These are phyloP conservation scores for Penicillium glabrum DNA, from an alignment of 2,329 filamentous ascomycete genomes.

Conservation along the genomic window DNA sequence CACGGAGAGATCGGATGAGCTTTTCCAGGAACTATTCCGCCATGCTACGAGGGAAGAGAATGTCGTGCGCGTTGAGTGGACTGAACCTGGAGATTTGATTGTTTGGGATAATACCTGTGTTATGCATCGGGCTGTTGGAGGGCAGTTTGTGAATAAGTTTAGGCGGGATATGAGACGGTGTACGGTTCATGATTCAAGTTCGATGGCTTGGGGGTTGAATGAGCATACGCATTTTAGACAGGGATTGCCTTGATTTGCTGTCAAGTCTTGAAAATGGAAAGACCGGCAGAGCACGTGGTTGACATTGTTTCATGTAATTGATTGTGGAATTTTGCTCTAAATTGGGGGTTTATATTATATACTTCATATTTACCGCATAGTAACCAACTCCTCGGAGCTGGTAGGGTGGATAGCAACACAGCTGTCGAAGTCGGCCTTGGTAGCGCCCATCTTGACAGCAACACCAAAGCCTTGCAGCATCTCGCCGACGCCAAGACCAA, in stretches of 20 bases:
- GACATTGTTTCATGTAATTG: neutral
- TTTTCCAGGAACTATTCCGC: constrained; percentile 38
- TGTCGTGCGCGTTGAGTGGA: constrained; percentile 49
- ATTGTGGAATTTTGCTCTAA: neutral
- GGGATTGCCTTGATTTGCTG: constrained; percentile 19
- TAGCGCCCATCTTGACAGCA: constrained; percentile 76
- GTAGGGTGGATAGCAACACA: constrained; percentile 77
- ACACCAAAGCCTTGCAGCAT: constrained; percentile 77
- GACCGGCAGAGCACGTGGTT: neutral
- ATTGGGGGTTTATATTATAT: constrained; percentile 1
- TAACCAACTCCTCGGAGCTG: constrained; percentile 71
- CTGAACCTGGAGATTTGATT: constrained; percentile 50
- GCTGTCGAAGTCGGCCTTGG: constrained; percentile 73
- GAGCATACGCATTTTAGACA: constrained; percentile 25
- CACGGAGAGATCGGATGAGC: constrained; percentile 33
- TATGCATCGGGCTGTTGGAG: constrained; percentile 54
- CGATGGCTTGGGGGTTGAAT: constrained; percentile 46
- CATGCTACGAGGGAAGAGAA: constrained; percentile 52
- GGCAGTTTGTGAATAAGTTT: constrained; percentile 49
- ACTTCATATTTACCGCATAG: constrained; percentile 36
- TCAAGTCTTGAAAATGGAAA: too few relatives aligned
- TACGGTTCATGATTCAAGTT: constrained; percentile 53
- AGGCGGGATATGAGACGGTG: constrained; percentile 56
- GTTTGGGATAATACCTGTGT: constrained; percentile 61
- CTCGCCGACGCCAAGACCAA: constrained; percentile 54